Conservation (phyloP, 306 rosid genomes). For the Cicer bijugum region DNA sequence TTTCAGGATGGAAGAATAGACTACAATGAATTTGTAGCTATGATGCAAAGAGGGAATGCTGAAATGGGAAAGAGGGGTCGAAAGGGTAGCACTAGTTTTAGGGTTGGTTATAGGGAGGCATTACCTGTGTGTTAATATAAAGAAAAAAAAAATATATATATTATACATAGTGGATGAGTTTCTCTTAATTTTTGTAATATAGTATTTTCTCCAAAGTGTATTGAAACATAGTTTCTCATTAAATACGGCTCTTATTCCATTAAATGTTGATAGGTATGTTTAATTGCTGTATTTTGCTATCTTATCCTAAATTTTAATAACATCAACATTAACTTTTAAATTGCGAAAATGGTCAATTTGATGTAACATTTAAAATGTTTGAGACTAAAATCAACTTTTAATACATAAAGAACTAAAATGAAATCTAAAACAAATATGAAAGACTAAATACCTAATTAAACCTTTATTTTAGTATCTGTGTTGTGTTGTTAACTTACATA, state of each 20-base stretch:
- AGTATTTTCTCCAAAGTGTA: conserved; percentile 39
- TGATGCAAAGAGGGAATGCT: conserved; percentile 83
- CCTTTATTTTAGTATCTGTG: too few relatives aligned
- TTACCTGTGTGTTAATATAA: conserved; percentile 60
- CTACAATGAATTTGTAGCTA: conserved; percentile 86
- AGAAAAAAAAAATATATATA: not conserved
- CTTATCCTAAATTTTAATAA: not conserved
- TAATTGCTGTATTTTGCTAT: conserved; percentile 36
- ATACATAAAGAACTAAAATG: too few relatives aligned
- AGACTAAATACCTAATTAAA: too few relatives aligned
- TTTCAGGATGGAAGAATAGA: conserved; percentile 92
- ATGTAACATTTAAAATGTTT: too few relatives aligned
- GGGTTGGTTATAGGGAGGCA: conserved; percentile 76
- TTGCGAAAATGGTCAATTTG: too few relatives aligned
- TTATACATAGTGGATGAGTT: conserved; percentile 30
- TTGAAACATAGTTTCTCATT: conserved; percentile 12
- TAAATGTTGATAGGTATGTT: conserved; percentile 9
- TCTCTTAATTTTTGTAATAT: conserved; percentile 34
- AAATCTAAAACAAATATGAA: too few relatives aligned
- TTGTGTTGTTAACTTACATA: too few relatives aligned
- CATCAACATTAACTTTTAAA: too few relatives aligned
- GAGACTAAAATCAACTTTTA: too few relatives aligned
- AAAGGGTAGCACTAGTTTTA: conserved; percentile 58
- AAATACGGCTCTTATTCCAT: not conserved
- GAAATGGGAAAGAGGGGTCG: conserved; percentile 61